phyloP scores from a whole-genome alignment of 1,284 basidiomycete species.

The Leccinum colubrinum region DNA sequence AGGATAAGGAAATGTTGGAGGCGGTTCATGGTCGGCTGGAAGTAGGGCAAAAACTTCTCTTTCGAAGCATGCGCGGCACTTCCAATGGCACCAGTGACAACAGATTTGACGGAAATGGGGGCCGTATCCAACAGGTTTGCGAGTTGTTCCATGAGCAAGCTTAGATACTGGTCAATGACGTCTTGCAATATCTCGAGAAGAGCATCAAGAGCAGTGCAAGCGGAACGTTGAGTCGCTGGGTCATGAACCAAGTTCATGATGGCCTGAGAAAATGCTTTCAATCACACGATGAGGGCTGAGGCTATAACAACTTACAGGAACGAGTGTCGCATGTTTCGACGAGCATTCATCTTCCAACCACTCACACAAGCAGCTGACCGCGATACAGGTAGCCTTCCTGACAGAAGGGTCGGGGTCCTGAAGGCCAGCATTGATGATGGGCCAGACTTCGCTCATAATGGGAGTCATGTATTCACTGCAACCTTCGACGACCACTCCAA shows the following conservation, averaged over 20 bases:
- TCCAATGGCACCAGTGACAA: constrained; percentile 97
- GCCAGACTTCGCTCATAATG: constrained; percentile 85
- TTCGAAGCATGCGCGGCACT: constrained; percentile 98
- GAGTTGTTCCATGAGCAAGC: constrained; percentile 94
- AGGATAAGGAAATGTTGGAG: constrained; percentile 87
- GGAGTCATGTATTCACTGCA: constrained; percentile 98
- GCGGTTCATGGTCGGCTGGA: constrained; percentile 88
- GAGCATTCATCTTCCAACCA: constrained; percentile 47
- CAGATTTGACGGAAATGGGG: constrained; percentile 86
- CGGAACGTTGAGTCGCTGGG: constrained; percentile 84
- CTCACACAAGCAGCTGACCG: constrained; percentile 88
- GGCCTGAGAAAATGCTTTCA: constrained; percentile 43
- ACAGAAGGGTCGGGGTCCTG: constrained; percentile 83
- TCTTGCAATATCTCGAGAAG: constrained; percentile 95
- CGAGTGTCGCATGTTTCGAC: constrained; percentile 78
- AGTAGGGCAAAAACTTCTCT: constrained; percentile 92
- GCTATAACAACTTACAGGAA: constrained; percentile 64
- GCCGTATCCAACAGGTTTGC: constrained; percentile 87
- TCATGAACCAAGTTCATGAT: constrained; percentile 90
- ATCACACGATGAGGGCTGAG: neutral
- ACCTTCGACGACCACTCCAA: constrained; percentile 96
- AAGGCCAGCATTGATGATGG: constrained; percentile 79
- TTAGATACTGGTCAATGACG: constrained; percentile 89
- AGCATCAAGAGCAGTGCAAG: constrained; percentile 96
- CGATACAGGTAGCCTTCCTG: constrained; percentile 92